phyloP scores from a whole-genome alignment of 2,329 filamentous ascomycete species.

The Ciborinia camelliae region DNA sequence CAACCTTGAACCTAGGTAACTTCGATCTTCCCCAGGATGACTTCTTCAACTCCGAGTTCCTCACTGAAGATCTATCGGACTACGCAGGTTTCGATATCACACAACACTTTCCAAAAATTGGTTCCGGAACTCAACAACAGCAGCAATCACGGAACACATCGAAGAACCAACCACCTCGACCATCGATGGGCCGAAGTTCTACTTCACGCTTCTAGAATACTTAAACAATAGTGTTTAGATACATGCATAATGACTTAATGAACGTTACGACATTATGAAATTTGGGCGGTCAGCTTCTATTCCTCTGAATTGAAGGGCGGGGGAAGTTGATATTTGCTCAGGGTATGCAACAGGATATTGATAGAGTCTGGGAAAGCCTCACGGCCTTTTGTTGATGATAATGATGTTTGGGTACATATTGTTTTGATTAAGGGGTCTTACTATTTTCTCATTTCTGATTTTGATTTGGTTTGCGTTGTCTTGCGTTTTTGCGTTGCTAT shows the following conservation, averaged over 20 bases:
- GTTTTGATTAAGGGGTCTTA: constrained; percentile 5
- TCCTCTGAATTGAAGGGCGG: constrained; percentile 5
- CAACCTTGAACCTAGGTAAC: constrained; percentile 24
- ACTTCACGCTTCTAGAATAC: constrained; percentile 35
- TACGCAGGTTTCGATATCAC: constrained; percentile 65
- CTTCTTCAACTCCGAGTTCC: constrained; percentile 52
- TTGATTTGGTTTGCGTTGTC: constrained; percentile 4
- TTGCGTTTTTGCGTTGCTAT: constrained; percentile 12
- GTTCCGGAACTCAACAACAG: constrained; percentile 44
- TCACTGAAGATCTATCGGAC: constrained; percentile 57
- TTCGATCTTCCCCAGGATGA: constrained; percentile 45
- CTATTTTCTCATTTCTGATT: background rate
- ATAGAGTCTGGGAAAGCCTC: constrained; percentile 15
- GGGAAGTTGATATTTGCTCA: constrained; percentile 10
- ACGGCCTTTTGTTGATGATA: constrained; percentile 16
- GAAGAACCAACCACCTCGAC: constrained; percentile 28
- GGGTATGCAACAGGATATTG: constrained; percentile 1
- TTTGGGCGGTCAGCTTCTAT: constrained; percentile 15
- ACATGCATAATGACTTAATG: constrained; percentile 20
- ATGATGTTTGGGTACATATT: constrained; percentile 19
- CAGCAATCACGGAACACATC: constrained; percentile 27
- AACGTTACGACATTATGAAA: constrained; percentile 27
- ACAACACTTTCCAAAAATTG: constrained; percentile 74
- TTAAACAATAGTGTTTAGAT: constrained; percentile 22
- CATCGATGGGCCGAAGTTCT: constrained; percentile 35